Evolutionary conservation across 2,329 filamentous ascomycete species (phyloP).

Genomic region (Teratosphaeria pseudoeucalypti): DNA sequence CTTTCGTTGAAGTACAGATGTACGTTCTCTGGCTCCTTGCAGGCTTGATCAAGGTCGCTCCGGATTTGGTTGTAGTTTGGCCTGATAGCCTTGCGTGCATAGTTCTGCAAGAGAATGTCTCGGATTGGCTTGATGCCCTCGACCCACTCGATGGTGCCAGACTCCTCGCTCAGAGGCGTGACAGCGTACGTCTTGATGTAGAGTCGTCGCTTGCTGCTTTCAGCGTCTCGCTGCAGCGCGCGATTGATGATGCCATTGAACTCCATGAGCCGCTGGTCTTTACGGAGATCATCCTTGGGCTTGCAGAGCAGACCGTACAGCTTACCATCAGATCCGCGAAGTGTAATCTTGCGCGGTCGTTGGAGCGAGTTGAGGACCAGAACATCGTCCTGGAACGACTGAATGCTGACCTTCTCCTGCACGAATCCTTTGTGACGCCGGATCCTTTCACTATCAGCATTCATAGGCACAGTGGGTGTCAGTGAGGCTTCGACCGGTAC

Average conservation of each 20-base stretch:
- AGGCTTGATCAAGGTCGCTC: slow-evolving; percentile 52
- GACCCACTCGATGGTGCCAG: slow-evolving; percentile 97
- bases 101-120: slow-evolving; percentile 74
- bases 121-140: slow-evolving; percentile 89
- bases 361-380: slow-evolving; percentile 84
- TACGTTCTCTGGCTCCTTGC: slow-evolving; percentile 51
- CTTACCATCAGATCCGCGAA: slow-evolving; percentile 79
- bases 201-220: slow-evolving; percentile 78
- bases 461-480: slow-evolving; percentile 65
- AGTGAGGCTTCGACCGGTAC: slow-evolving; percentile 81
- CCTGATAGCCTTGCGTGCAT: slow-evolving; percentile 61
- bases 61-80: slow-evolving; percentile 58
- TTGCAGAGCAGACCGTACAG: slow-evolving; percentile 89
- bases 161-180: slow-evolving; percentile 93
- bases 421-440: slow-evolving; percentile 76
- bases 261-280: slow-evolving; percentile 97
- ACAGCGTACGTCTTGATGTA: slow-evolving; percentile 98
- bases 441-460: slow-evolving; percentile 57
- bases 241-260: slow-evolving; percentile 98
- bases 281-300: slow-evolving; percentile 93
- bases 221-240: slow-evolving; percentile 80
- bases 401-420: slow-evolving; percentile 73
- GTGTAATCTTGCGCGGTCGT: slow-evolving; percentile 79
- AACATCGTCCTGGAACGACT: slow-evolving; percentile 73
- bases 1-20: slow-evolving; percentile 59